These are phyloP conservation scores for Dictyostelium discoideum DNA, from an alignment of 78 protist species.

Conservation along the genomic window DNA sequence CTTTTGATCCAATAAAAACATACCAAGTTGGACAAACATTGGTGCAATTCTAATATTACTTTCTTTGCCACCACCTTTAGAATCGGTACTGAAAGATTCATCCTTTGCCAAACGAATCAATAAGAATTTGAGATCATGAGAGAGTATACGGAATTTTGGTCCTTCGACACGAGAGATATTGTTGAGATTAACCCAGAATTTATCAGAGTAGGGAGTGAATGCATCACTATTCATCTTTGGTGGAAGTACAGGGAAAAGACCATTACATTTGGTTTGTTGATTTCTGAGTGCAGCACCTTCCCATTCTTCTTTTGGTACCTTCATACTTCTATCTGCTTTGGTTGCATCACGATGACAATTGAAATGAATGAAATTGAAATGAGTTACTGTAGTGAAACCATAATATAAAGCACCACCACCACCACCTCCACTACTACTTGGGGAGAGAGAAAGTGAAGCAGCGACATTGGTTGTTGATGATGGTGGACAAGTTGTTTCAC, in stretches of 20 bases:
- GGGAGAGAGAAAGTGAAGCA: background rate
- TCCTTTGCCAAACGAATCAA: conserved; percentile 54
- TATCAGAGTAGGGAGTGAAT: conserved; percentile 44
- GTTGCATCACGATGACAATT: conserved; percentile 91
- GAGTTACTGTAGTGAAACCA: conserved; percentile 86
- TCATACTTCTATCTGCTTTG: conserved; percentile 73
- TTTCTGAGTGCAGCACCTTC: conserved; percentile 94
- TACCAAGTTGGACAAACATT: conserved; percentile 81
- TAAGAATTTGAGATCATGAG: conserved; percentile 80
- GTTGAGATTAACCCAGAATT: conserved; percentile 34
- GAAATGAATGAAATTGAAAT: conserved; percentile 89
- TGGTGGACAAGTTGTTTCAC: conserved; percentile 25
- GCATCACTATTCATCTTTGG: conserved; percentile 35
- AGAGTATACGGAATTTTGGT: conserved; percentile 51
- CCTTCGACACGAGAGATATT: conserved; percentile 35
- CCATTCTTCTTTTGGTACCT: conserved; percentile 89
- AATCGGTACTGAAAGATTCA: conserved; percentile 79
- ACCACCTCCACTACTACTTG: background rate
- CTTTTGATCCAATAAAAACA: conserved; percentile 78
- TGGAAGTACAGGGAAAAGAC: conserved; percentile 84
- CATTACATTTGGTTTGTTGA: conserved; percentile 87
- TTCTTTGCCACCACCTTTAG: conserved; percentile 88
- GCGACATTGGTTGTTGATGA: background rate
- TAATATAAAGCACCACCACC: background rate
- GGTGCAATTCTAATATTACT: conserved; percentile 80